Percentiles rank a stretch among this genome's conserved stretches.
Conservation (phyloP, 2,329 filamentous ascomycete genomes). For the Beauveria sp. region DNA sequence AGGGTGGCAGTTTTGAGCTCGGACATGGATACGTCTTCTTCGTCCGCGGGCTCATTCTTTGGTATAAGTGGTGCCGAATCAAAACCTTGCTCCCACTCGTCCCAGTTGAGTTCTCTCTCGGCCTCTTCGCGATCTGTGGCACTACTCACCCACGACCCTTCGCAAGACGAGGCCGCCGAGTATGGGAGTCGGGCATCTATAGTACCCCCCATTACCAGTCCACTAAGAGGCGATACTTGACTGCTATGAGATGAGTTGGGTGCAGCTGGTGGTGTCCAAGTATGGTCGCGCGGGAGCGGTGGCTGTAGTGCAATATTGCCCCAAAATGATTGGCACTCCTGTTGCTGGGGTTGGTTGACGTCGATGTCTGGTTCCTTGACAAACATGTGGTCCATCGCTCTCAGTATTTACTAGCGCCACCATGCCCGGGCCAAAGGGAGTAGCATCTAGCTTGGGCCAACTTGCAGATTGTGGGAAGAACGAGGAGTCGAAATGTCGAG, state of each 20-base stretch:
- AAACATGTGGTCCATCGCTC: not conserved
- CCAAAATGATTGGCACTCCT: not conserved
- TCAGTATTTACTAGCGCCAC: not conserved
- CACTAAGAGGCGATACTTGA: constrained; percentile 47
- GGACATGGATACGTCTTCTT: constrained; percentile 42
- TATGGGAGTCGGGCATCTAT: constrained; percentile 12
- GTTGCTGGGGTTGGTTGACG: not conserved
- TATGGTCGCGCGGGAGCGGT: not conserved
- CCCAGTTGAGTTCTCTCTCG: not conserved
- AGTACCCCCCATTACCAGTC: constrained; percentile 27
- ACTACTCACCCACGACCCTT: constrained; percentile 29
- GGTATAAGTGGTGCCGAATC: constrained; percentile 41
- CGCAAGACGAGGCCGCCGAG: constrained; percentile 39
- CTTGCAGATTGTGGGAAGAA: not conserved
- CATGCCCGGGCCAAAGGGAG: not conserved
- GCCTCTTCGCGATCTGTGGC: constrained; percentile 33
- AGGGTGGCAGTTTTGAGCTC: constrained; percentile 39
- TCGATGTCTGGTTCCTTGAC: not conserved
- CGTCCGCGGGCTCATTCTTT: constrained; percentile 51
- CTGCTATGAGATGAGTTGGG: constrained; percentile 29
- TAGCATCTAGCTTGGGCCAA: not conserved
- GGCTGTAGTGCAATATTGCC: not conserved
- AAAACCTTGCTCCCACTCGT: constrained; percentile 37
- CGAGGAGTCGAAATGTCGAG: not conserved
- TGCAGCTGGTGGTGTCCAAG: constrained; percentile 16